Conservation (phyloP, 2,329 filamentous ascomycete species). For the Annulohypoxylon truncatum region DNA sequence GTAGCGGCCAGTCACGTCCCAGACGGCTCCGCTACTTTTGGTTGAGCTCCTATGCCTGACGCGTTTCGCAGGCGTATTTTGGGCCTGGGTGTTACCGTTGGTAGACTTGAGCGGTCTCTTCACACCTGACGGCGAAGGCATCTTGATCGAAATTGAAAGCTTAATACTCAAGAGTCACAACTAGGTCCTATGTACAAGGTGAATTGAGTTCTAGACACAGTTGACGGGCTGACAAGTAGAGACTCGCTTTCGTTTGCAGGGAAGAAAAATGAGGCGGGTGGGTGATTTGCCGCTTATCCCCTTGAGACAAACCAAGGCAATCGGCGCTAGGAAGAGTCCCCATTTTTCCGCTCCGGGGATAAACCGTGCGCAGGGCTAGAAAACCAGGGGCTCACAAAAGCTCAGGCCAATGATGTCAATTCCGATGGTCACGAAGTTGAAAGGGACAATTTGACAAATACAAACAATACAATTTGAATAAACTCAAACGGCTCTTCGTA, state of each 20-base stretch:
- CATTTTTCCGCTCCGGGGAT: slow-evolving; percentile 9
- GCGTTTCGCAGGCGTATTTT: slow-evolving; percentile 18
- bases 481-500: too few relatives aligned
- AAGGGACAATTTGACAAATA: background rate
- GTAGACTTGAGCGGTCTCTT: slow-evolving; percentile 12
- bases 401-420: background rate
- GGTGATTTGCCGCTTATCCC: slow-evolving; percentile 8
- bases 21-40: slow-evolving; percentile 3
- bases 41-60: slow-evolving; percentile 11
- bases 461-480: background rate
- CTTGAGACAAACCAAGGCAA: slow-evolving; percentile 18
- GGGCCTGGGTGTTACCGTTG: background rate
- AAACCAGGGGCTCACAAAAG: background rate
- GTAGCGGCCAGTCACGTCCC: slow-evolving; percentile 26
- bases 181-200: too few relatives aligned
- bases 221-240: background rate
- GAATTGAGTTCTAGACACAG: background rate
- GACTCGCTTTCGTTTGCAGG: background rate
- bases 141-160: background rate
- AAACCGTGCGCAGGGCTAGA: background rate
- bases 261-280: slow-evolving; percentile 15
- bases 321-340: slow-evolving; percentile 16
- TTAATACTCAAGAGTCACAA: background rate
- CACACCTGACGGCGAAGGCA: background rate
- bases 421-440: background rate